Base-by-base conservation (phyloP, 257 asterid species). In the Nicotiana undulata region DNA sequence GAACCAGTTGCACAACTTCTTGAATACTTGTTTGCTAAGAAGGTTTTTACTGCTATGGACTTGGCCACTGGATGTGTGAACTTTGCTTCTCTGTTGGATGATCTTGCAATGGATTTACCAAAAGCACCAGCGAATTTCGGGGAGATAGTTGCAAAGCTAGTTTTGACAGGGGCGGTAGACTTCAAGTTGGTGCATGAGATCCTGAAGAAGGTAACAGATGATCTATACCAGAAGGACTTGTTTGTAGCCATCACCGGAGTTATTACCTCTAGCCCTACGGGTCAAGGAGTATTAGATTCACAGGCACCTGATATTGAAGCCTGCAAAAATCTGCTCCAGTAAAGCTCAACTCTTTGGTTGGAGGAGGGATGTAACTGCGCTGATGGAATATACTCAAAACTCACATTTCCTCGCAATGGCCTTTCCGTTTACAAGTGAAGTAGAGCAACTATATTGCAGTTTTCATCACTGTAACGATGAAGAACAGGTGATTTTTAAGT, bases 21-120 rank as follows among this genome's bases (percentile, higher is more conserved):
- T 4, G 92, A 82, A 24, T 80, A 94, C 86, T 84, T 96, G 87
- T 67, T 86, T 22, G 49, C 85, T 8, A 88, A 90, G 86, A 89
- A 90, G 81, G 93, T 91, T 79, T 26, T 96, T n/a, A 87, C 63
- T n/a, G 59, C 86, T 6, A 79, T 32, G 31, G 97, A 94, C 78
- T 80, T 92, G 20, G 76, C 31, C 6, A 49, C 86, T 0, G 99
- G 98, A 40, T 91, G 89, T 60, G 81, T 86, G 51, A 81, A 32
- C 26, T 96, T 89, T 51, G 95, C 94, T 0, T 88, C 85, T 1
- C 12, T 85, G 59, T 82, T 94, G 84, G 98, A 92, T 77, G 99
- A 96, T 76, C 90, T 96, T 0, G 98, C 94, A 51, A 92, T 96
- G 32, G 99, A 96, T 83, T 82, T 96, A 60, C 99, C 99, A 4